Evolutionary conservation across 2,329 filamentous ascomycete genomes (phyloP).

Genomic region (Phyllosticta citrichinensis): DNA sequence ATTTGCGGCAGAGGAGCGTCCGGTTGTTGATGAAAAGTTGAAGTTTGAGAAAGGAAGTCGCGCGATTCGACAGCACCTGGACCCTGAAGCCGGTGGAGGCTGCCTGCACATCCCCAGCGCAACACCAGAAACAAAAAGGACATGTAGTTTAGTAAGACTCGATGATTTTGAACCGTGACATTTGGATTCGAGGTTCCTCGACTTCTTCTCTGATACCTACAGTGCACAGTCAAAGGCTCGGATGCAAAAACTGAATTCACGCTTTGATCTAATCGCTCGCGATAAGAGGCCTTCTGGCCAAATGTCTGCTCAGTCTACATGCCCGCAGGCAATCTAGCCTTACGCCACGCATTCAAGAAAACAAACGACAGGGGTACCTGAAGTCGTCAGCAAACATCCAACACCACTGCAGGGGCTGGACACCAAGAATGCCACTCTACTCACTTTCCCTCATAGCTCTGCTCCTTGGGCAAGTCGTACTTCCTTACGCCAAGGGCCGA

Average conservation of each 20-base stretch:
- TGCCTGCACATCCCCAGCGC: background rate
- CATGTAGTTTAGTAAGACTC: background rate
- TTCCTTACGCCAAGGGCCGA: slow-evolving; percentile 53
- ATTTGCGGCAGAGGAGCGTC: background rate
- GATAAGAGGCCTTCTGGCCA: background rate
- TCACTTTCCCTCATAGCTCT: slow-evolving; percentile 49
- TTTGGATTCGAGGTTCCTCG: background rate
- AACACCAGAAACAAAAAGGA: background rate
- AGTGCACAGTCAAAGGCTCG: background rate
- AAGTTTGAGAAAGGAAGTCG: background rate
- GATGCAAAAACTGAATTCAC: background rate
- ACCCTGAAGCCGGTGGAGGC: background rate
- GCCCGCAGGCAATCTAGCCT: background rate
- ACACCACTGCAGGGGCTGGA: background rate
- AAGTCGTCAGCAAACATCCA: slow-evolving; percentile 14
- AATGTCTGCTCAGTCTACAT: background rate
- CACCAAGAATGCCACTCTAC: slow-evolving; percentile 13
- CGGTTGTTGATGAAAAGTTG: background rate
- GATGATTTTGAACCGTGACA: background rate
- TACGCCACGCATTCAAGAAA: slow-evolving; percentile 14
- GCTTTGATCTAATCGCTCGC: background rate
- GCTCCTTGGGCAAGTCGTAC: slow-evolving; percentile 57
- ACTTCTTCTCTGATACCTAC: background rate
- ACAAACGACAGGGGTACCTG: slow-evolving; percentile 38
- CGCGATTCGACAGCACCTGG: background rate